Percentiles rank a stretch among this genome's conserved stretches.
Evolutionary conservation across 2,329 filamentous ascomycete genomes (phyloP).

Genomic region (Saccharata proteae): DNA sequence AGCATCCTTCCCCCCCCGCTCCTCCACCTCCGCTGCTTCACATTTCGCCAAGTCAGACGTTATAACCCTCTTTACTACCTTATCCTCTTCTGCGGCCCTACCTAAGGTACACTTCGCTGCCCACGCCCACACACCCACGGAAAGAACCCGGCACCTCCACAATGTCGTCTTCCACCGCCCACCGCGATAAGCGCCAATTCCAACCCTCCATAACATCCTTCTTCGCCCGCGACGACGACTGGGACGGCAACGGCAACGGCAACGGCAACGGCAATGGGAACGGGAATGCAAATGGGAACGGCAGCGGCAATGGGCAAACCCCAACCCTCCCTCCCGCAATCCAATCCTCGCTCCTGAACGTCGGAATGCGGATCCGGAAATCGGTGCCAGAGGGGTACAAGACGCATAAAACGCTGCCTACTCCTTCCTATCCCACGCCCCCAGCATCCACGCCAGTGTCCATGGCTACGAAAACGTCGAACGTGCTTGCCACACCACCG

Average conservation of each 20-base stretch:
- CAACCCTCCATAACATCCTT: constrained; percentile 34
- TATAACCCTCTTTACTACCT: no score
- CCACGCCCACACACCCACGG: no score
- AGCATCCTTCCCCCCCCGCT: no score
- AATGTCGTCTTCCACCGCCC: constrained; percentile 11
- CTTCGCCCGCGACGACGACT: constrained; percentile 22
- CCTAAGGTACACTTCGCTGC: no score
- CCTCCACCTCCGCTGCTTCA: no score
- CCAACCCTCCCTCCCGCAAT: constrained; percentile 51
- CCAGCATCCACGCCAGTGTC: not conserved
- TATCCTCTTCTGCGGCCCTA: no score
- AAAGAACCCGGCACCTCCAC: no score
- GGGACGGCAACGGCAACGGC: constrained; percentile 6
- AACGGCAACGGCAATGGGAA: no score
- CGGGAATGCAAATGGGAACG: not conserved
- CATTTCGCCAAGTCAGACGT: no score
- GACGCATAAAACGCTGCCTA: constrained; percentile 40
- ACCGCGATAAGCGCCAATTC: constrained; percentile 30
- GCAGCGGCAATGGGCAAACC: constrained; percentile 9
- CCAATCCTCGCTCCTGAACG: constrained; percentile 73
- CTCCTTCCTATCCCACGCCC: not conserved
- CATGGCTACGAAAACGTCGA: not conserved
- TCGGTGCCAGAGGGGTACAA: constrained; percentile 91
- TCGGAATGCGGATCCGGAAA: constrained; percentile 92
- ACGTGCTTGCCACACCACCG: no score